Base-by-base conservation (phyloP, 768 basidiomycete species). In the Sistotremastrum suecicum region DNA sequence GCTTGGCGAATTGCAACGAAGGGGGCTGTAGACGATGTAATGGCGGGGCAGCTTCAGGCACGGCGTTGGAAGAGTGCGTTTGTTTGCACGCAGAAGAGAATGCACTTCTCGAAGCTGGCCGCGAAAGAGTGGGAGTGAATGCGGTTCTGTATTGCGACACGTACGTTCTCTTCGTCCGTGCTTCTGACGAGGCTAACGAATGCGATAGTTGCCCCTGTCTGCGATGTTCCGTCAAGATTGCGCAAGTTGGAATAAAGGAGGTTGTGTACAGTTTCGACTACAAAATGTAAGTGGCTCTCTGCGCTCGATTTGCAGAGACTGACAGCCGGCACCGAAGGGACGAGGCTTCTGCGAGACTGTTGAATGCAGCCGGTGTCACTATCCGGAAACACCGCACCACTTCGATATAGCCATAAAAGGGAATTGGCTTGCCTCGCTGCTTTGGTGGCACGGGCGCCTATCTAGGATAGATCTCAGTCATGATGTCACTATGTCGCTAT, bases 21-120 rank as follows among this genome's bases (percentile, higher is more conserved):
- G 95, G 94, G 5, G 94, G 95, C 11, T 99, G 95, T 60, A 52
- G 66, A 3, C 71, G 77, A 31, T 99, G 95, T 63, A 72, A 74
- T 52, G 4, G 12, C 29, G 75, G 71, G 12, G 66, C 65, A 2
- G 63, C 65, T 6, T 56, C 61, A 41, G 12, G 20, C 7, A 9
- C 38, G 7, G 61, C 66, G 3, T 62, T 63, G 30, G 69, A 74
- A 36, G 88, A 88, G 58, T 99, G 95, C 56, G 68, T 98, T 2
- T 99, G 95, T 57, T 65, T 99, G 7, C 95, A 99, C 59, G 95
- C 95, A 0, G 95, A 99, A 63, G 95, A 99, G 65, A 99, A 98
- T 57, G 95, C 94, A 0, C 67, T 98, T 9, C 63, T 98, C 2
- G 94, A 98, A 65, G 90, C 90, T 1, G 94, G 95, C 11, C 65